Base-by-base conservation (phyloP, 345 rosid species). In the Rhizophora mangle region DNA sequence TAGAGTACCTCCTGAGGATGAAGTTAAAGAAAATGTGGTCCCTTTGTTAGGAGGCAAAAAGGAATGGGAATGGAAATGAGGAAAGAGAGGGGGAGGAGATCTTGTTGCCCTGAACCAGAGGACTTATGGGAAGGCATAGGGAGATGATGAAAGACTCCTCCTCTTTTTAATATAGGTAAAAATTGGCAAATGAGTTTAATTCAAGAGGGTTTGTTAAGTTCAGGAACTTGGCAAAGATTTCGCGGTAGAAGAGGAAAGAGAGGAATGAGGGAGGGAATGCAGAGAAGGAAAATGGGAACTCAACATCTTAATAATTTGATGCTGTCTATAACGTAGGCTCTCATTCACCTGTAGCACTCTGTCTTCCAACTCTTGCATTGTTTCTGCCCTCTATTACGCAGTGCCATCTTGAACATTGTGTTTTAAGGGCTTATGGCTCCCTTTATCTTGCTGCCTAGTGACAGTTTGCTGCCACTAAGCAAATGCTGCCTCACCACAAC, bases 201-300 rank as follows among this genome's bases (percentile, higher is more conserved):
- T 75, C 82, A 3, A 86, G 79, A 47, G 96, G 97, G 16, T 94
- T 76, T 67, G 77, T 82, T 55, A 89, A 78, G 67, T 94, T 94
- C 63, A 82, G 89, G 86, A 88, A 89, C 72, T 82, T 89, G 78
- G 93, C 96, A 16, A 89, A 83, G 71, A 85, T 94, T 68, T 88
- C 96, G 36, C 43, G 97, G 76, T 95, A 93, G 1, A 72, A 69
- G 49, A 87, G 61, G 81, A 85, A 76, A 87, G 88, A 71, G 72
- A 71, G 69, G 57, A 85, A 68, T 82, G 60, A 67, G 59, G 78
- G 78, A 24, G 39, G 64, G 62, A 37, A 77, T 71, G 54, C 67
- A 51, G 77, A 43, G 9, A 77, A 70, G 72, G 70, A 9, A 34
- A 56, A 27, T 56, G 72, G 64, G 74, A 75, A 18, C 16, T 43